phyloP scores from a whole-genome alignment of 169 alveolate species.

The Eimeria tenella region DNA sequence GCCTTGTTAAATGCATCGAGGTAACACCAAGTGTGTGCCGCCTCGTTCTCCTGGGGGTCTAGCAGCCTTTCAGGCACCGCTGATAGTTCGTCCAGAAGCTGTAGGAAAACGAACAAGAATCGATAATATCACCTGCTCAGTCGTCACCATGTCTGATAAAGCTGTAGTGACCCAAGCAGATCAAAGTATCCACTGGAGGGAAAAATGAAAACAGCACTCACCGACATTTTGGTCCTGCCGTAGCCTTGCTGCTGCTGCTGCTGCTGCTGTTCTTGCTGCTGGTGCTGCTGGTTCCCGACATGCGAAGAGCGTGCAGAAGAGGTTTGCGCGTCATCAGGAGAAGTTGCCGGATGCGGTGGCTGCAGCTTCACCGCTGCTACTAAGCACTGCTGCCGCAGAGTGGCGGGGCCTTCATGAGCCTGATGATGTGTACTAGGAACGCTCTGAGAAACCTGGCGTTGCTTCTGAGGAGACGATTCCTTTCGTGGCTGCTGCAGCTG shows the following conservation, averaged over 20 bases:
- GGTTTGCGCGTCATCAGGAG: background rate
- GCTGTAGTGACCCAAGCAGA: background rate
- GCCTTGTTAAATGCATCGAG: conserved; percentile 67
- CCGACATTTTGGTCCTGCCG: background rate
- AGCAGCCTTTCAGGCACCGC: conserved; percentile 42
- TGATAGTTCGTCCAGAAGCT: conserved; percentile 64
- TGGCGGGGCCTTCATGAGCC: background rate
- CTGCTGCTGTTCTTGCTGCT: conserved; percentile 22
- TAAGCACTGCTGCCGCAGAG: conserved; percentile 43
- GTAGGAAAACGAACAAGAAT: background rate
- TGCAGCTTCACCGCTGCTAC: conserved; percentile 18
- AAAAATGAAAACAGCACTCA: background rate
- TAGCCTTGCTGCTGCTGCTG: conserved; percentile 27
- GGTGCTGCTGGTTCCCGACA: background rate
- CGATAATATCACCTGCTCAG: background rate
- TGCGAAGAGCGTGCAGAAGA: background rate
- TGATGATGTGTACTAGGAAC: background rate
- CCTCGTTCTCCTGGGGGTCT: conserved; percentile 64
- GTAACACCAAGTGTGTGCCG: conserved; percentile 77
- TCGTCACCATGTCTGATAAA: background rate
- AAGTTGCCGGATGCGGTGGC: conserved; percentile 40
- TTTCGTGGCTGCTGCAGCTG: conserved; percentile 37
- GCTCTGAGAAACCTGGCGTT: conserved; percentile 9
- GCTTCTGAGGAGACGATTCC: conserved; percentile 22
- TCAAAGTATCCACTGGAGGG: background rate